These are phyloP conservation scores for Tylopilus rubrobrunneus DNA, from an alignment of 768 basidiomycete species.

Conservation along the genomic window DNA sequence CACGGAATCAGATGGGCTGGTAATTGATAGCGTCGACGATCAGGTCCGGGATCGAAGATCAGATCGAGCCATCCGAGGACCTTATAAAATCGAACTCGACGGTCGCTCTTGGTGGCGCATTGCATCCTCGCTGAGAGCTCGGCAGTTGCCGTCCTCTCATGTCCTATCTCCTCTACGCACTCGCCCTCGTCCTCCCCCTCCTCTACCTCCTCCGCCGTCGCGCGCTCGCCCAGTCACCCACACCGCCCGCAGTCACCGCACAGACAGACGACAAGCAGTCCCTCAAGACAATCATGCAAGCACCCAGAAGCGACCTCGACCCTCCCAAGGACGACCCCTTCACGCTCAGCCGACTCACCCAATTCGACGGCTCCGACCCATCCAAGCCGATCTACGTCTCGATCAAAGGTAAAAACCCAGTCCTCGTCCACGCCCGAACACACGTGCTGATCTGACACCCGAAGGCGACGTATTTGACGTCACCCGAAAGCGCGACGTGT, in stretches of 20 bases:
- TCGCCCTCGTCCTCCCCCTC: slow-evolving; percentile 32
- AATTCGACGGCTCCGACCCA: slow-evolving; percentile 66
- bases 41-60: slow-evolving; percentile 30
- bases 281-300: slow-evolving; percentile 68
- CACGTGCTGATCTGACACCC: neutral
- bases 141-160: slow-evolving; percentile 13
- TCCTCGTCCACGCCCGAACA: neutral
- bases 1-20: neutral
- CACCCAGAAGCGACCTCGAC: slow-evolving; percentile 53
- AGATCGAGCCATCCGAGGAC: neutral
- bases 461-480: slow-evolving; percentile 84
- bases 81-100: neutral
- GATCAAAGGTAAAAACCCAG: slow-evolving; percentile 66
- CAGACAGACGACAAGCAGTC: slow-evolving; percentile 26
- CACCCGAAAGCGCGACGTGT: slow-evolving; percentile 77
- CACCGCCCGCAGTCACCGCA: slow-evolving; percentile 6
- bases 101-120: too few relatives aligned
- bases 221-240: slow-evolving; percentile 5
- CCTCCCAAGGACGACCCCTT: slow-evolving; percentile 79
- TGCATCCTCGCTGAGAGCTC: neutral
- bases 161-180: slow-evolving; percentile 25
- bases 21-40: slow-evolving; percentile 25
- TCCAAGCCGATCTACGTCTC: slow-evolving; percentile 81
- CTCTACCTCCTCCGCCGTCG: slow-evolving; percentile 23
- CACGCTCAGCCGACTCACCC: slow-evolving; percentile 61